These are phyloP conservation scores for Quillaja saponaria DNA, from an alignment of 306 rosid genomes.

Conservation along the genomic window DNA sequence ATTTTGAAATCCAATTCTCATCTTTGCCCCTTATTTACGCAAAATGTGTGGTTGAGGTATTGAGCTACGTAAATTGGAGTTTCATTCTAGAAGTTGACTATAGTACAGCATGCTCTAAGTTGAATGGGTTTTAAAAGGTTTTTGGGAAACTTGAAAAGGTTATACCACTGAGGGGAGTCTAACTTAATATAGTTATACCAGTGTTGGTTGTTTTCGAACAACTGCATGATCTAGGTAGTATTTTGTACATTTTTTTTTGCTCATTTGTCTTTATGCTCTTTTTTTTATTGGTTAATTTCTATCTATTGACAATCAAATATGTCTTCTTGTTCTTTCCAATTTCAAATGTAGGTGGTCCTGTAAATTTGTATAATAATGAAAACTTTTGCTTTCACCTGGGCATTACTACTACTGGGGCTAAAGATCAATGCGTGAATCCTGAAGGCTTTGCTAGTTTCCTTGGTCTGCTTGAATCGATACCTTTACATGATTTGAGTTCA, in stretches of 20 bases:
- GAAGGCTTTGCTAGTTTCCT: slow-evolving; percentile 81
- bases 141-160: too few species aligned
- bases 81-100: too few species aligned
- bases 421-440: slow-evolving; percentile 76
- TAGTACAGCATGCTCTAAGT: too few species aligned
- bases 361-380: slow-evolving; percentile 65
- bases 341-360: slow-evolving; percentile 57
- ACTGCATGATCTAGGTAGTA: slow-evolving; percentile 8
- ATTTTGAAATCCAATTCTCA: too few species aligned
- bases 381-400: slow-evolving; percentile 76
- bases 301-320: slow-evolving; percentile 15
- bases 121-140: too few species aligned
- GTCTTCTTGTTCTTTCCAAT: slow-evolving; percentile 27
- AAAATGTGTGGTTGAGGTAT: too few species aligned
- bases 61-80: too few species aligned
- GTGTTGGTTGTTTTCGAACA: too few species aligned
- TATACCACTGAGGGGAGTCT: too few species aligned
- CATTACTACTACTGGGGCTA: slow-evolving; percentile 44
- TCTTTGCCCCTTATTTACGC: too few species aligned
- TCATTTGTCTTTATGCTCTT: not conserved
- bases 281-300: slow-evolving; percentile 13
- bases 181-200: too few species aligned
- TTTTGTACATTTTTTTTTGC: slow-evolving; percentile 3
- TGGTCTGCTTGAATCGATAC: slow-evolving; percentile 86
- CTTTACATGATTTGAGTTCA: slow-evolving; percentile 70